Conservation (phyloP, 1,284 basidiomycete genomes). For the Naganishia sp. region DNA sequence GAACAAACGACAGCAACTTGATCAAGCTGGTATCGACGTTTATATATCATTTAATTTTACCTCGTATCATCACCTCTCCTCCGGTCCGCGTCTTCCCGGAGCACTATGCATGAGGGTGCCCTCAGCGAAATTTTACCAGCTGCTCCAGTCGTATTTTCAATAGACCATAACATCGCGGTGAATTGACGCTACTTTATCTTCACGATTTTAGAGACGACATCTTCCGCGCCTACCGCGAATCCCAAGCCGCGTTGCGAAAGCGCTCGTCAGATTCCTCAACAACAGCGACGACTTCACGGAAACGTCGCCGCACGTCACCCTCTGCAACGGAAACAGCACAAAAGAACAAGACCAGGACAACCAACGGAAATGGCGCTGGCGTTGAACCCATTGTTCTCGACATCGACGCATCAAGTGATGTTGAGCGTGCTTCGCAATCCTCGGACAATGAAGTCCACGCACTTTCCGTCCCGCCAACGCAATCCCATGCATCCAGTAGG, state of each 20-base stretch:
- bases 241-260: neutral
- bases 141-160: too few relatives aligned
- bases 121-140: too few relatives aligned
- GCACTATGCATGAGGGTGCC: too few relatives aligned
- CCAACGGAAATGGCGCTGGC: neutral
- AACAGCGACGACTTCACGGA: neutral
- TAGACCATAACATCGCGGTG: too few relatives aligned
- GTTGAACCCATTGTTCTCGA: conserved; percentile 7
- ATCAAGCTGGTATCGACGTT: too few relatives aligned
- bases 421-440: neutral
- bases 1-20: too few relatives aligned
- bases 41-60: neutral
- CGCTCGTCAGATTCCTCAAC: neutral
- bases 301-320: neutral
- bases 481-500: neutral
- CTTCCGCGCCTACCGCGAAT: neutral
- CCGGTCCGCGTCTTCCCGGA: neutral
- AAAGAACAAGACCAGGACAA: too few relatives aligned
- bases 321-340: too few relatives aligned
- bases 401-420: neutral
- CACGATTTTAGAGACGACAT: neutral
- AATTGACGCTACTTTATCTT: too few relatives aligned
- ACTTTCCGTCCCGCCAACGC: neutral
- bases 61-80: neutral
- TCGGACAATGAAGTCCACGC: neutral